Base-by-base conservation (phyloP, 1,139 yeast species). In the Pichia sp. region DNA sequence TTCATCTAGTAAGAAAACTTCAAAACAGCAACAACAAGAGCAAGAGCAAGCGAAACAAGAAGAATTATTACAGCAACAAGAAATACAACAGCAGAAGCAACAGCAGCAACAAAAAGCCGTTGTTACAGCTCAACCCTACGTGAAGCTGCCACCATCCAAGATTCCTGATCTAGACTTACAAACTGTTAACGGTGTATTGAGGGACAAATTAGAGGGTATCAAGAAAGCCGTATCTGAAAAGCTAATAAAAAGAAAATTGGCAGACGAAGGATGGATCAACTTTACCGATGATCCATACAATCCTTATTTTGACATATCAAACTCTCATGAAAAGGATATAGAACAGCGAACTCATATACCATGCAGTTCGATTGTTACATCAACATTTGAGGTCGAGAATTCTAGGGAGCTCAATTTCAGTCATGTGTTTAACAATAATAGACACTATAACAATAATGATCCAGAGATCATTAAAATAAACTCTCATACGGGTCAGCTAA, bases 141-240 rank as follows among this genome's bases (percentile, higher is more conserved):
- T 86, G 56, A 84, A 85, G 54, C 66, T 87, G 38, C 95, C 96
- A 9, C 84, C 94, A 31, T 84, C 95, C 3, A 86, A 88, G 66
- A 85, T 90, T 55, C 97, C 97, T 10, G 97, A 90, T 64, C 75
- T 90, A 75, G 95, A 87, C 44, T 71, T 90, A 54, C 81, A 85
- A 36, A 85, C 95, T 5, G 90, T 90, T 28, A 86, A 86, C 43
- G 74, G 79, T 44, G 81, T 87, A 28, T 67, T 85, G 49, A 72
- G 76, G 45, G 94, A 82, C 51, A 87, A 88, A 65, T 84, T 87
- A 53, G 80, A 75, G 46, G 83, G 88, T 23, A 82, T 90, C 52
- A 80, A 80, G 52, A 75, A 81, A 46, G 94, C 87, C 10, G 95
- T 92, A 42, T 76, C 81, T 53, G 95, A 86, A 54, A 85, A 86